Percentiles rank a stretch among this genome's conserved stretches.
Conservation (phyloP, 331 rosid genomes). For the Malus hybrid region DNA sequence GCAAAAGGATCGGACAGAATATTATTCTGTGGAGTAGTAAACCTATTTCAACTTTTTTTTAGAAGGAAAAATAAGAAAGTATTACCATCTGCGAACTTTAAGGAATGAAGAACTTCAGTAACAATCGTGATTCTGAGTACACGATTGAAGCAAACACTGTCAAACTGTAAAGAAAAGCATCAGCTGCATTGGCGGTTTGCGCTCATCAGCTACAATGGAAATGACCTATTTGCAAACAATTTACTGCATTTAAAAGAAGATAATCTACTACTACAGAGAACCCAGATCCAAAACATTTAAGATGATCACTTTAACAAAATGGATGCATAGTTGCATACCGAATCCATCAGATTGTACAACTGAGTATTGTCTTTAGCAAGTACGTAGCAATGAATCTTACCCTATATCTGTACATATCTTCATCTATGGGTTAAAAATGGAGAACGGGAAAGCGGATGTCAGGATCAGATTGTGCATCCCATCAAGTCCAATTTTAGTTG, state of each 20-base stretch:
- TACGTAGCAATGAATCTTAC: neutral
- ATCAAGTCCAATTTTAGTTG: constrained; percentile 9
- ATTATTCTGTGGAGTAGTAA: neutral
- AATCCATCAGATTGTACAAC: neutral
- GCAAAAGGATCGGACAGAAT: neutral
- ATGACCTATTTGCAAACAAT: too few species aligned
- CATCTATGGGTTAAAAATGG: too few species aligned
- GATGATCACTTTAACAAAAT: neutral
- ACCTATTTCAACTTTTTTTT: neutral
- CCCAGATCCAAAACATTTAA: neutral
- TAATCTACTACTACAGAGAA: neutral
- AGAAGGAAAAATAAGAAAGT: neutral
- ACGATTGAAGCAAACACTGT: neutral
- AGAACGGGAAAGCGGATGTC: neutral
- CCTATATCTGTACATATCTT: neutral
- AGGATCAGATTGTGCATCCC: neutral
- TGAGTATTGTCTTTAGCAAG: neutral
- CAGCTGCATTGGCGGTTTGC: too few species aligned
- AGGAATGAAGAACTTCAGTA: neutral
- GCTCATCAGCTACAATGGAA: neutral
- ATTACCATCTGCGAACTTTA: neutral
- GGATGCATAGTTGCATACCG: neutral
- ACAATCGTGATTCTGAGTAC: neutral
- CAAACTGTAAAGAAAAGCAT: too few species aligned
- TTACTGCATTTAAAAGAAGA: neutral